Evolutionary conservation across 2,329 filamentous ascomycete species (phyloP), one percentile per base, ranked within the genome.

Genomic region (Periconia sp.): DNA sequence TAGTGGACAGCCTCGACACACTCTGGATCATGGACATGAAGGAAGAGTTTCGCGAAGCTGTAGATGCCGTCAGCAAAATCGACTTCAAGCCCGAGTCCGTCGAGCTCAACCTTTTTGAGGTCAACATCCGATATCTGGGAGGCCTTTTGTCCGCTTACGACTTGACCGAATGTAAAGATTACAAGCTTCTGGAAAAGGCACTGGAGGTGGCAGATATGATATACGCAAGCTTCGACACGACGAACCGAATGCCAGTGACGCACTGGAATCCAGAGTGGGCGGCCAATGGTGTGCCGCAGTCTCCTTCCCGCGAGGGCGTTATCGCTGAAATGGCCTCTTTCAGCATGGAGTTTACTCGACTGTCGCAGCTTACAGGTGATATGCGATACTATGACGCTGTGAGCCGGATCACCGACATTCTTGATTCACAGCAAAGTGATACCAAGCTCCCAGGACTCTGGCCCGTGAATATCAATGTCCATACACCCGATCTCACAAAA

Each of bases 1-100:
- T 96, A 52, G 88, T 96, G 5, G 91, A 96, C 75, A 58, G 82
- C 6, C 77, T 88, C 45, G 87, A 89, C 66, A 84, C 83, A 14
- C 76, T 90, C 14, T 89, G 85, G 85, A 85, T 90, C 58, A 84
- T 89, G 81, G 85, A 81, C 15, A 61, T 89, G 66, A 79, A 78
- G 53, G 75, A 81, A 1, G 86, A 89, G 50, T 90, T 89, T 62
- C 76, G 82, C 27, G 76, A 82, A 59, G 85, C 86, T 1, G 82
- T 87, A 2, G 72, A 76, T 44, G 82, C 81, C 1, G 79, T 83
- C 13, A 74, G 79, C 61, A 50, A 72, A 2, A 83, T 89, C 47
- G 83, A 87, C 64, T 89, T 88, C 66, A 78, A 80, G 10, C 76
- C 70, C 1, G 41, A 55, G 7, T 49, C 17, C 15, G 47, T 52